phyloP scores from a whole-genome alignment of 352 stramenopile genomes.

The Pythium chondricola region DNA sequence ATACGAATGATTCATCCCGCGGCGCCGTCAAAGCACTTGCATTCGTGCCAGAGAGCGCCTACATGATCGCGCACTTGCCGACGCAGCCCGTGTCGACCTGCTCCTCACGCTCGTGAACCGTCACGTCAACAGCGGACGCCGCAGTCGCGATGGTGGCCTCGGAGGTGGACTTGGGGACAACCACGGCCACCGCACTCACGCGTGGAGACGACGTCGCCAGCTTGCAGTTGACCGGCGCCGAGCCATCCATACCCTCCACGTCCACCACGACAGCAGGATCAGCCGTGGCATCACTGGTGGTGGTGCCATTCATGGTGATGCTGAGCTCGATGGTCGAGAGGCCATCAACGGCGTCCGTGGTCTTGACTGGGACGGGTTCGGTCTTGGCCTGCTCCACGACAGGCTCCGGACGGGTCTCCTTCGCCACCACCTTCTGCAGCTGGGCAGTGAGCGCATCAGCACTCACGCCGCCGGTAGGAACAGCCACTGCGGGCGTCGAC shows the following conservation, averaged over 20 bases:
- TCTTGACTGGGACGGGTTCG: neutral
- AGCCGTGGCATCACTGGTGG: no score
- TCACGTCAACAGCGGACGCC: neutral
- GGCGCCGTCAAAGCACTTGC: neutral
- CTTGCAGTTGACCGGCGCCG: conserved; percentile 16
- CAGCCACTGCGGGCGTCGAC: no score
- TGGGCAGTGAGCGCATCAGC: conserved; percentile 5
- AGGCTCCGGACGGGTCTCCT: neutral
- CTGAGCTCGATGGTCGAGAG: conserved; percentile 15
- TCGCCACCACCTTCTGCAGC: neutral
- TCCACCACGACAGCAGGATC: neutral
- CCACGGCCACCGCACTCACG: neutral
- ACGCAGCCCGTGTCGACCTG: conserved; percentile 36
- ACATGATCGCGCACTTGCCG: conserved; percentile 56
- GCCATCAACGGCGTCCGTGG: conserved; percentile 3
- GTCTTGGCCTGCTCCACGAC: neutral
- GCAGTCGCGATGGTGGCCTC: neutral
- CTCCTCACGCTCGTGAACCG: conserved; percentile 16
- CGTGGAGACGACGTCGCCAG: neutral
- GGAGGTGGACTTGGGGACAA: neutral
- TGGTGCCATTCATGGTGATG: no score
- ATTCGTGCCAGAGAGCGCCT: neutral
- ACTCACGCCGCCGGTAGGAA: no score
- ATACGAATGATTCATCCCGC: neutral
- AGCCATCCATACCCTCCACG: conserved; percentile 7